Evolutionary conservation across 2,329 filamentous ascomycete species (phyloP).

Genomic region (Colletotrichum gloeosporioides): DNA sequence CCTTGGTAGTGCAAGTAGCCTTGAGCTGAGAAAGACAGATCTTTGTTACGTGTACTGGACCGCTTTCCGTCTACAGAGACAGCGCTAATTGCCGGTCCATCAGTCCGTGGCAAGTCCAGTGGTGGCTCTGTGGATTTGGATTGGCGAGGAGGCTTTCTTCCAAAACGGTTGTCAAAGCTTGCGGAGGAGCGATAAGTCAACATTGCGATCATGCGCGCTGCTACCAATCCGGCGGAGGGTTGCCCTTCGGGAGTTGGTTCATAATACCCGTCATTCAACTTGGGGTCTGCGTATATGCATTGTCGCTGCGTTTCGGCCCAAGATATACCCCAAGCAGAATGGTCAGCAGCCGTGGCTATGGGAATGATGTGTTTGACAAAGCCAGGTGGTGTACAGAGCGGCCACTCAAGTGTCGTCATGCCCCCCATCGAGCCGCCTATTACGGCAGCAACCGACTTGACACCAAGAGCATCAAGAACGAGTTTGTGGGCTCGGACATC

Average conservation of each 20-base stretch:
- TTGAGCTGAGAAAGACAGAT: constrained; percentile 37
- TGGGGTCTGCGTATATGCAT: constrained; percentile 41
- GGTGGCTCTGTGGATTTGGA: constrained; percentile 26
- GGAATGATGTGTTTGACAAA: constrained; percentile 59
- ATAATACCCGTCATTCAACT: constrained; percentile 38
- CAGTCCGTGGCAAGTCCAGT: constrained; percentile 43
- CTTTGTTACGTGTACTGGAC: background rate
- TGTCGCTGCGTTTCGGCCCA: constrained; percentile 64
- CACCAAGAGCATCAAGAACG: constrained; percentile 58
- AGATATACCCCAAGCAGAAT: constrained; percentile 64
- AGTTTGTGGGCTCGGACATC: constrained; percentile 65
- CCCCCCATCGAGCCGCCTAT: constrained; percentile 65
- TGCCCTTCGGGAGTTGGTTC: constrained; percentile 33
- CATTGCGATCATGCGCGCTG: constrained; percentile 43
- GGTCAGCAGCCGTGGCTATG: constrained; percentile 60
- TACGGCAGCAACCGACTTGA: constrained; percentile 57
- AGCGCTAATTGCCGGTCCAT: constrained; percentile 32
- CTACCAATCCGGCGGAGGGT: constrained; percentile 35
- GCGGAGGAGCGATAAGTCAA: constrained; percentile 39
- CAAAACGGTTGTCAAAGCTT: constrained; percentile 40
- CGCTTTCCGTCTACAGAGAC: background rate
- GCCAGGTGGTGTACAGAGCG: constrained; percentile 54
- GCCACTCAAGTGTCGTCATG: constrained; percentile 62
- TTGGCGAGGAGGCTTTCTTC: constrained; percentile 58
- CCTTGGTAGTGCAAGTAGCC: constrained; percentile 42